Evolutionary conservation across 257 asterid genomes (phyloP).

Genomic region (Solanum chmielewskii): DNA sequence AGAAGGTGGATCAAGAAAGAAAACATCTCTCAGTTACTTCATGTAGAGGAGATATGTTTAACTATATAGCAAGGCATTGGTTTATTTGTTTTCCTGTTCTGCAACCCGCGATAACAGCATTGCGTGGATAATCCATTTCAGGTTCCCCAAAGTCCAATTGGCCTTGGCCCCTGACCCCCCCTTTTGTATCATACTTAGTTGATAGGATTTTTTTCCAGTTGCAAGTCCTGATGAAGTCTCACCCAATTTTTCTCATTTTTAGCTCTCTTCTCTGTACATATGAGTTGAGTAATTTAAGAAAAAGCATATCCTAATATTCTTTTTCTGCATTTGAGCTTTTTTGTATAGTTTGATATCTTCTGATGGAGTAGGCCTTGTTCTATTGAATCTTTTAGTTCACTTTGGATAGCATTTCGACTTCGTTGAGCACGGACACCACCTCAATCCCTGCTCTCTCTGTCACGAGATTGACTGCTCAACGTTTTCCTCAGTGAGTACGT

Average conservation of each 20-base stretch:
- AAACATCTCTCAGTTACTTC: conserved; percentile 58
- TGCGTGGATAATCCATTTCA: conserved; percentile 11
- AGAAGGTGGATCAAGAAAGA: conserved; percentile 82
- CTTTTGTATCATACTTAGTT: conserved; percentile 16
- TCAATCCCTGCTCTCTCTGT: not conserved
- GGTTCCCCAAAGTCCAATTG: conserved; percentile 18
- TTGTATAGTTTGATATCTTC: not conserved
- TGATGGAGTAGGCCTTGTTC: not conserved
- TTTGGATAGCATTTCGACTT: not conserved
- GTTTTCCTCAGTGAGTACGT: not conserved
- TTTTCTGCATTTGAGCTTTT: not conserved
- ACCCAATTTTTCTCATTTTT: not conserved
- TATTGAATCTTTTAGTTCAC: not conserved
- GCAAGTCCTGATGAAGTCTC: not conserved
- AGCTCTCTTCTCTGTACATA: conserved; percentile 16
- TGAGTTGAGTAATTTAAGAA: not conserved
- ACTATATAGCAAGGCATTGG: not conserved
- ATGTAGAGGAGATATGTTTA: conserved; percentile 20
- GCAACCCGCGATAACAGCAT: conserved; percentile 2
- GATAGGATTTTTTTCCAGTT: conserved; percentile 1
- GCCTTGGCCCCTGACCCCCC: not conserved
- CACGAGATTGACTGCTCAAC: not conserved
- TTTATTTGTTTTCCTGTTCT: not conserved
- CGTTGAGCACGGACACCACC: not conserved
- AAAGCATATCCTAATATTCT: not conserved